Percentiles rank a stretch among this genome's conserved stretches.
Conservation (phyloP, 257 asterid species). For the Mitragyna speciosa region DNA sequence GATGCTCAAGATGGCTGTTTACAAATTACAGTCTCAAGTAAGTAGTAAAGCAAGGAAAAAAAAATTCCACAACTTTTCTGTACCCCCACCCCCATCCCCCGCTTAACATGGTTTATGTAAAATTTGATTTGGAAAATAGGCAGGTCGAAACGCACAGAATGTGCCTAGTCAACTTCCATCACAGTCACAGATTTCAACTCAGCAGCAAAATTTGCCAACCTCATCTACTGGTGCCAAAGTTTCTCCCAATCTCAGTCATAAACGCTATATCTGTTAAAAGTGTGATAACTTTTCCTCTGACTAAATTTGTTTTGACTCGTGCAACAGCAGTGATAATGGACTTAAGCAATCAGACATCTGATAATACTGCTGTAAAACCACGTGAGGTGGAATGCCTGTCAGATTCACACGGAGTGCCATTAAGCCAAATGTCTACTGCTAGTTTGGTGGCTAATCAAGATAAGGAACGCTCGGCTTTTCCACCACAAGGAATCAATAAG, state of each 20-base stretch:
- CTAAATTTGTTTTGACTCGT: conserved; percentile 20
- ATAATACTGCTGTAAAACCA: conserved; percentile 41
- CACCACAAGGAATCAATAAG: conserved; percentile 65
- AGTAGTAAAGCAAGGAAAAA: background rate
- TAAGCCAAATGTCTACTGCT: conserved; percentile 44
- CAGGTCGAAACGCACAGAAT: conserved; percentile 45
- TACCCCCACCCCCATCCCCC: too few species aligned
- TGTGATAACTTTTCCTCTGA: conserved; percentile 26
- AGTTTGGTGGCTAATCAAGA: conserved; percentile 53
- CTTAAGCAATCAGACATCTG: conserved; percentile 42
- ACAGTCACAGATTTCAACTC: conserved; percentile 44
- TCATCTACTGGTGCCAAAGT: conserved; percentile 46
- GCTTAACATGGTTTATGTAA: background rate
- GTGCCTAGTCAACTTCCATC: conserved; percentile 47
- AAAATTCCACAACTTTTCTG: background rate
- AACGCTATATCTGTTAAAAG: conserved; percentile 14
- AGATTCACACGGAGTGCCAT: conserved; percentile 54
- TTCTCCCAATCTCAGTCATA: conserved; percentile 23
- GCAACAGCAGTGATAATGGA: conserved; percentile 39
- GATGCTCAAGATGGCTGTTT: conserved; percentile 90
- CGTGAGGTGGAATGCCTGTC: conserved; percentile 54
- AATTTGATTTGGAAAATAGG: conserved; percentile 36
- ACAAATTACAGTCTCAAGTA: conserved; percentile 74
- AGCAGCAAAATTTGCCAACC: conserved; percentile 45
- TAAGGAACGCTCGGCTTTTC: conserved; percentile 60